phyloP scores from a whole-genome alignment of 768 basidiomycete genomes.

The Auricularia auricula-judae region DNA sequence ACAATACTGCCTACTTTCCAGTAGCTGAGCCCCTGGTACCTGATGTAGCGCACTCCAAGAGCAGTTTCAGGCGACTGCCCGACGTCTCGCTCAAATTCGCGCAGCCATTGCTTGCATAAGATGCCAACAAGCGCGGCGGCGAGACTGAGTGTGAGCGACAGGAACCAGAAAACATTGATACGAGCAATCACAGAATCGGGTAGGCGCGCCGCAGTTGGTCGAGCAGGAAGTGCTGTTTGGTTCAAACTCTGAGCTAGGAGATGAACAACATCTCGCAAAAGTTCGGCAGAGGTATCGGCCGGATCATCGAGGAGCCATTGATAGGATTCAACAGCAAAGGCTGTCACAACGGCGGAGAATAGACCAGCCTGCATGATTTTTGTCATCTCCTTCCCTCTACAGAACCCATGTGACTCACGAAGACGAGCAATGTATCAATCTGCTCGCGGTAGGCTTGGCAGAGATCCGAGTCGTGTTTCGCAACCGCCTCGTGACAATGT shows the following conservation, averaged over 20 bases:
- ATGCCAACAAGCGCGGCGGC: slow-evolving; percentile 17
- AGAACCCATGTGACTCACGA: not conserved
- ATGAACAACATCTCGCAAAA: not conserved
- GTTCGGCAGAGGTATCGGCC: slow-evolving; percentile 1
- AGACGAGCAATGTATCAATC: not conserved
- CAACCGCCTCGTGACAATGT: slow-evolving; percentile 32
- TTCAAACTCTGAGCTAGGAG: not conserved
- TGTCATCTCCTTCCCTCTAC: not conserved
- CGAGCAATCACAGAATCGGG: slow-evolving; percentile 32
- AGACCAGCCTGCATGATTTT: slow-evolving; percentile 2
- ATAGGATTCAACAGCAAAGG: slow-evolving; percentile 15
- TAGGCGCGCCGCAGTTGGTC: not conserved
- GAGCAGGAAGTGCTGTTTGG: not conserved
- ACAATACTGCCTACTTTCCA: slow-evolving; percentile 16
- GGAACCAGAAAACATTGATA: slow-evolving; percentile 19
- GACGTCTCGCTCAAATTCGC: slow-evolving; percentile 7
- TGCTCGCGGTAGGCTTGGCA: not conserved
- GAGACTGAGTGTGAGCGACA: slow-evolving; percentile 15
- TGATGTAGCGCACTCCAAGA: slow-evolving; percentile 11
- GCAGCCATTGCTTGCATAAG: slow-evolving; percentile 20
- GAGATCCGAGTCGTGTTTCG: slow-evolving; percentile 4
- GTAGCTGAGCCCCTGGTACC: slow-evolving; percentile 10
- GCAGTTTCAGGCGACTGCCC: not conserved
- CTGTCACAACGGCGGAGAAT: slow-evolving; percentile 16
- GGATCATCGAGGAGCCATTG: slow-evolving; percentile 9